Percentiles rank a stretch among this genome's conserved stretches.
phyloP scores from a whole-genome alignment of 2,329 filamentous ascomycete species.

The Calcarisporium arbuscula region DNA sequence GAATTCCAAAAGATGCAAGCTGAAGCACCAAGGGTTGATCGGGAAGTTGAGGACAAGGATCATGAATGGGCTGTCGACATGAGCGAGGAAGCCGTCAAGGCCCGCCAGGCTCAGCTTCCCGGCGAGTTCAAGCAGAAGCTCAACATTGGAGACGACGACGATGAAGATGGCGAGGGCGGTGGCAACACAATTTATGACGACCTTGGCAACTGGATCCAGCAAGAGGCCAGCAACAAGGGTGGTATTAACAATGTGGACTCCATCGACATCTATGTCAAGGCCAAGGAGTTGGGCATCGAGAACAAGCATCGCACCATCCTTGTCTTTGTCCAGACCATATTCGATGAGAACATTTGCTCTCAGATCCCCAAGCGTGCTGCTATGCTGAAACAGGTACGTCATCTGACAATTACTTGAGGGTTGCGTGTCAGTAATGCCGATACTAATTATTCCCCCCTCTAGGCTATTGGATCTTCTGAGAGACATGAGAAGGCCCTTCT shows the following conservation, averaged over 20 bases:
- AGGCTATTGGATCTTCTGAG: slow-evolving; percentile 75
- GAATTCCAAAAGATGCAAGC: slow-evolving; percentile 81
- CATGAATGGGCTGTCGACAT: slow-evolving; percentile 96
- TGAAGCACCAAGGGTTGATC: slow-evolving; percentile 44
- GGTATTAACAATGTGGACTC: slow-evolving; percentile 76
- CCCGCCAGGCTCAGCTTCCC: slow-evolving; percentile 88
- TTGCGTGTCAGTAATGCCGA: neutral
- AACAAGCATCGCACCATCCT: slow-evolving; percentile 87
- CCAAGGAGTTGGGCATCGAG: slow-evolving; percentile 92
- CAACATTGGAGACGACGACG: slow-evolving; percentile 72
- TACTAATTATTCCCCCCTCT: neutral
- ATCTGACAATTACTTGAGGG: neutral
- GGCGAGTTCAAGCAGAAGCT: slow-evolving; percentile 90
- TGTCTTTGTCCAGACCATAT: slow-evolving; percentile 88
- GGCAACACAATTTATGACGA: slow-evolving; percentile 78
- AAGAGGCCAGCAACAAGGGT: slow-evolving; percentile 64
- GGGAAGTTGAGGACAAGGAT: slow-evolving; percentile 63
- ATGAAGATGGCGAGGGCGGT: slow-evolving; percentile 72
- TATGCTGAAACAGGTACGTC: slow-evolving; percentile 78
- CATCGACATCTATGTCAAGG: slow-evolving; percentile 91
- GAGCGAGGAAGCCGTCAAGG: slow-evolving; percentile 90
- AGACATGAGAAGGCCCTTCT: slow-evolving; percentile 93
- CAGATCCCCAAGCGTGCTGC: slow-evolving; percentile 78
- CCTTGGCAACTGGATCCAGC: slow-evolving; percentile 87
- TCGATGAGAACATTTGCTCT: slow-evolving; percentile 81